A percentile compares a stretch with the other conserved stretches of the same genome.
Conservation (phyloP, 441 rosid species). For the Adansonia rubrostipa region DNA sequence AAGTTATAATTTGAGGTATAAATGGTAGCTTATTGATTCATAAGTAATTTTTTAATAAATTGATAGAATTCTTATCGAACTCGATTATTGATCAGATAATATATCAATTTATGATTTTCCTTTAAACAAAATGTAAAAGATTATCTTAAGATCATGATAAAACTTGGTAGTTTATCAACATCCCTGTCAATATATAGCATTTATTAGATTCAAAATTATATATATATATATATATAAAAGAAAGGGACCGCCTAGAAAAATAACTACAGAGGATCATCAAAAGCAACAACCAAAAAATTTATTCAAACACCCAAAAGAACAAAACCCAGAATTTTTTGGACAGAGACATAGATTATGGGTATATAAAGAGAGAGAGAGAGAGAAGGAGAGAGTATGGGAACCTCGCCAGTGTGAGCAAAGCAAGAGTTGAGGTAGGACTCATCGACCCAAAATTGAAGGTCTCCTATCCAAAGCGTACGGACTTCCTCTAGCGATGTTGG, state of each 20-base stretch:
- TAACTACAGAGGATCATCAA: background rate
- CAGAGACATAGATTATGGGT: too few species aligned
- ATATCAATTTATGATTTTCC: background rate
- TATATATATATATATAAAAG: too few species aligned
- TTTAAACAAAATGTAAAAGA: background rate
- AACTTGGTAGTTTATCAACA: background rate
- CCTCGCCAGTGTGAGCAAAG: constrained; percentile 98
- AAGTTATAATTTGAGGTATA: background rate
- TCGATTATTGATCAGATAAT: background rate
- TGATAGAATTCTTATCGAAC: background rate
- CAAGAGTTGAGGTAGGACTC: constrained; percentile 83
- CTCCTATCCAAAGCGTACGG: constrained; percentile 96
- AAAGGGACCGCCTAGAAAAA: background rate
- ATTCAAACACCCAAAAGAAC: too few species aligned
- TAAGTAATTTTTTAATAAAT: background rate
- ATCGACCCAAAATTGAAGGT: constrained; percentile 93
- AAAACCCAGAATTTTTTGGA: too few species aligned
- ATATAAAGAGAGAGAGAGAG: background rate
- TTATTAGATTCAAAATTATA: background rate
- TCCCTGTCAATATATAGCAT: too few species aligned
- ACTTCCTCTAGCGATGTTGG: constrained; percentile 89
- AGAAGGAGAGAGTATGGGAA: constrained; percentile 21
- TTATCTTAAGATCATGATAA: background rate
- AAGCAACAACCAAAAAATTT: too few species aligned
- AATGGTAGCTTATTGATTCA: background rate